Evolutionary conservation across 208 protist genomes (phyloP), one percentile per base, ranked within the genome.

Genomic region (Crithidia expoeki): DNA sequence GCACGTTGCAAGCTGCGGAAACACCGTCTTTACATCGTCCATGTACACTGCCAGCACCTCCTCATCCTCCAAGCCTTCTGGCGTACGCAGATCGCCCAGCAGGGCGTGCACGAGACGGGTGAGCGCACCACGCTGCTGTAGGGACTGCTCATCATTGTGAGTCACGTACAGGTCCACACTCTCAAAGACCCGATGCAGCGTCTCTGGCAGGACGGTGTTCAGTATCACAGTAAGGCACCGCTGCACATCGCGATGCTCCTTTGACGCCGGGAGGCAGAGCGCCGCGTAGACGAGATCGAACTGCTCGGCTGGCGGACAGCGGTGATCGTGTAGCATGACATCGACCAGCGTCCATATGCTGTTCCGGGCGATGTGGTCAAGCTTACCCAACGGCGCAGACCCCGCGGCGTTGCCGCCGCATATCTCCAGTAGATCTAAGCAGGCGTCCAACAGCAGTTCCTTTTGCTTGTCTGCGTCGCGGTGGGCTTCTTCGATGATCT

Each of bases 261-360:
- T 36, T 7, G 72, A 72, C 28, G 75, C 59, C 3, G 91, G 91
- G n/a, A 90, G 69, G 58, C 88, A 91, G 12, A 96, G 85, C 11
- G 91, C 88, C 10, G 49, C 28, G 76, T 94, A 96, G 46, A 93
- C 81, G 32, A 90, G 62, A 53, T 93, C 86, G 67, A 93, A 96
- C 76, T 94, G 88, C 46, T 88, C 84, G 1, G 78, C 66, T 4
- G 84, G 86, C 0, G 66, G 52, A 30, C 79, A 74, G 38, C 75
- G 70, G 74, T 83, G 68, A 52, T 94, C 80, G 55, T 90, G 81
- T 30, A 93, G 72, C 1, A 89, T 68, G 12, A 80, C 70, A 36
- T 90, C 78, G 14, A 87, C 83, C 0, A 93, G 56, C 6, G 74
- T 69, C 56, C 55, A 79, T 30, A 69, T 59, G 28, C 21, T 25